phyloP scores from a whole-genome alignment of 768 basidiomycete genomes.

The Suillus subaureus region DNA sequence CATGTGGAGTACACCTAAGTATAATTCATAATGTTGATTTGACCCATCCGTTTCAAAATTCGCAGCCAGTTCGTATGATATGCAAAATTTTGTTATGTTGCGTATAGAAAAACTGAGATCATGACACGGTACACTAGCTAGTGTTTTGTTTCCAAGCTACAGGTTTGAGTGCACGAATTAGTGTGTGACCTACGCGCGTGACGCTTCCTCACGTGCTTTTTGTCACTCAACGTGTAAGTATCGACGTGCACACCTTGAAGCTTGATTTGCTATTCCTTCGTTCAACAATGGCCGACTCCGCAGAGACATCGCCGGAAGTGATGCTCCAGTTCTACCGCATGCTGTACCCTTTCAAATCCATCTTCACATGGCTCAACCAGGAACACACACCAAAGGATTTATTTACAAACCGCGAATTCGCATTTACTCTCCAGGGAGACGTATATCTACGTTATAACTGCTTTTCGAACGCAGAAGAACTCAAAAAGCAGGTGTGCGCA shows the following conservation, averaged over 20 bases:
- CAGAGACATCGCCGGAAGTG: constrained; percentile 53
- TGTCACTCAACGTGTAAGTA: constrained; percentile 12
- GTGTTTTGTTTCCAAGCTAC: neutral
- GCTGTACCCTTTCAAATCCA: constrained; percentile 92
- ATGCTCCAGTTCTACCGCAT: constrained; percentile 85
- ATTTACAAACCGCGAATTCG: constrained; percentile 94
- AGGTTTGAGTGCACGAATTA: neutral
- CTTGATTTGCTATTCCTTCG: constrained; percentile 9
- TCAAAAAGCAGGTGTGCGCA: constrained; percentile 85
- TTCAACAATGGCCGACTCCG: constrained; percentile 16
- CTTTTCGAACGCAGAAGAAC: constrained; percentile 81
- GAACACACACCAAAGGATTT: constrained; percentile 76
- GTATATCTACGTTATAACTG: constrained; percentile 96
- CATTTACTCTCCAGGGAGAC: constrained; percentile 89
- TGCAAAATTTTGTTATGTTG: neutral
- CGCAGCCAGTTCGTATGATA: neutral
- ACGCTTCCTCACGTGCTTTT: constrained; percentile 18
- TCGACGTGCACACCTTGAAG: constrained; percentile 9
- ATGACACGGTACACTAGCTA: neutral
- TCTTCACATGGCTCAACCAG: constrained; percentile 96
- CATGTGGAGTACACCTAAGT: neutral
- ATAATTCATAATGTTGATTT: neutral
- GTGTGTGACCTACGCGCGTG: constrained; percentile 18
- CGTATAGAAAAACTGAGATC: neutral
- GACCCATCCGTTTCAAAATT: neutral